A percentile compares a stretch with the other conserved stretches of the same genome.
These are phyloP conservation scores for Tirmania nivea DNA, from an alignment of 495 filamentous ascomycete species.

Conservation along the genomic window DNA sequence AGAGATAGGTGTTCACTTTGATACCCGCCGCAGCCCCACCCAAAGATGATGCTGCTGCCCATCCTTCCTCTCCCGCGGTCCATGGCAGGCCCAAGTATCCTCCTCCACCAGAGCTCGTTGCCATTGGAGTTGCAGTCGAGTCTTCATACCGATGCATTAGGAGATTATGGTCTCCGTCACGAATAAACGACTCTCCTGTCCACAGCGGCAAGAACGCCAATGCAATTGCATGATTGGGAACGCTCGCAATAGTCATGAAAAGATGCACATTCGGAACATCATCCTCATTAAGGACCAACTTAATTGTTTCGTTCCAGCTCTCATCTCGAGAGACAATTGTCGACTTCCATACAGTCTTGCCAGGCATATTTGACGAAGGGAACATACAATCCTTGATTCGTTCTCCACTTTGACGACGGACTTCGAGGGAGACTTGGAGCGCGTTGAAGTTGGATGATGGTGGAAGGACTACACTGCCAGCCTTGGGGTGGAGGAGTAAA, in stretches of 20 bases:
- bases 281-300: slow-evolving; percentile 54
- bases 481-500: slow-evolving; percentile 58
- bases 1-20: slow-evolving; percentile 66
- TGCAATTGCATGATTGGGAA: slow-evolving; percentile 68
- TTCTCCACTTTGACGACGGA: slow-evolving; percentile 53
- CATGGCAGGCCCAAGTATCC: slow-evolving; percentile 73
- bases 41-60: slow-evolving; percentile 12
- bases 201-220: slow-evolving; percentile 84
- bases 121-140: slow-evolving; percentile 35
- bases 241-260: slow-evolving; percentile 69
- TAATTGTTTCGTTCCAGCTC: slow-evolving; percentile 70
- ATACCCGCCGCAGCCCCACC: slow-evolving; percentile 38
- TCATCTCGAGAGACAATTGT: slow-evolving; percentile 56
- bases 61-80: slow-evolving; percentile 27
- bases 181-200: slow-evolving; percentile 76
- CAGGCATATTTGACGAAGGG: slow-evolving; percentile 53
- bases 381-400: slow-evolving; percentile 73
- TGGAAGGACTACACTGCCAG: slow-evolving; percentile 46
- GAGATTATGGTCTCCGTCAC: slow-evolving; percentile 63
- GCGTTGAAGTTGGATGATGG: slow-evolving; percentile 40
- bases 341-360: slow-evolving; percentile 68
- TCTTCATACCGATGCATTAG: slow-evolving; percentile 82
- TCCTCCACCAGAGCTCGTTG: slow-evolving; percentile 31
- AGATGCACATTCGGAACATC: slow-evolving; percentile 71
- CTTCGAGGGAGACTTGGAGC: slow-evolving; percentile 74